Conservation (phyloP, 192 early-diverging fungal genomes). For the Coemansia sp. region DNA sequence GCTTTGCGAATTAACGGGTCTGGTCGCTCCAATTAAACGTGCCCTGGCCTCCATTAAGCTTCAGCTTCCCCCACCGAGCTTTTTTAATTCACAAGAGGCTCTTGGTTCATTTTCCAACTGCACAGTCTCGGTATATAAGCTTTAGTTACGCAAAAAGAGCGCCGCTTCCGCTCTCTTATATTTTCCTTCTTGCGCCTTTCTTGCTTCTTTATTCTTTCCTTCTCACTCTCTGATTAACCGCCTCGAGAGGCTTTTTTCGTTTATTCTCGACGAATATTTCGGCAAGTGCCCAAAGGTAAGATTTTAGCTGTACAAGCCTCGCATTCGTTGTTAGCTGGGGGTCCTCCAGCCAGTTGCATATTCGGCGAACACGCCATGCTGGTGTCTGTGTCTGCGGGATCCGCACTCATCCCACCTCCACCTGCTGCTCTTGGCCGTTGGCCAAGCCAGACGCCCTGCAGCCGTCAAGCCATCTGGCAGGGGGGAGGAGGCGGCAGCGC, state of each 20-base stretch:
- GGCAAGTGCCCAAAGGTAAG: not conserved
- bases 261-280: slow-evolving; percentile 1
- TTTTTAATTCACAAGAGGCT: not conserved
- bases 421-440: too few species aligned
- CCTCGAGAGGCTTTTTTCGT: slow-evolving; percentile 1
- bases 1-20: slow-evolving; percentile 4
- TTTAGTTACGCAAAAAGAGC: not conserved
- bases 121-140: slow-evolving; percentile 1
- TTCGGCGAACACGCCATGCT: not conserved
- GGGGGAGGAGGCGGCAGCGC: slow-evolving; percentile 6
- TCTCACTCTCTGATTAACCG: not conserved
- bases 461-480: slow-evolving; percentile 1
- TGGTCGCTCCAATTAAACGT: slow-evolving; percentile 11
- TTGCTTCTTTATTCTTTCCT: not conserved
- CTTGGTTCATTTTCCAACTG: not conserved
- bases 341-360: not conserved
- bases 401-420: too few species aligned
- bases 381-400: not conserved
- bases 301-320: slow-evolving; percentile 1
- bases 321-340: slow-evolving; percentile 2
- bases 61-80: not conserved
- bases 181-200: not conserved
- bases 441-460: slow-evolving; percentile 3
- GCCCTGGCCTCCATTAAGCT: slow-evolving; percentile 1
- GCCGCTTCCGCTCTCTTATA: too few species aligned